These are phyloP conservation scores for Podaxis carcinomalis DNA, from an alignment of 768 basidiomycete species.

Conservation along the genomic window DNA sequence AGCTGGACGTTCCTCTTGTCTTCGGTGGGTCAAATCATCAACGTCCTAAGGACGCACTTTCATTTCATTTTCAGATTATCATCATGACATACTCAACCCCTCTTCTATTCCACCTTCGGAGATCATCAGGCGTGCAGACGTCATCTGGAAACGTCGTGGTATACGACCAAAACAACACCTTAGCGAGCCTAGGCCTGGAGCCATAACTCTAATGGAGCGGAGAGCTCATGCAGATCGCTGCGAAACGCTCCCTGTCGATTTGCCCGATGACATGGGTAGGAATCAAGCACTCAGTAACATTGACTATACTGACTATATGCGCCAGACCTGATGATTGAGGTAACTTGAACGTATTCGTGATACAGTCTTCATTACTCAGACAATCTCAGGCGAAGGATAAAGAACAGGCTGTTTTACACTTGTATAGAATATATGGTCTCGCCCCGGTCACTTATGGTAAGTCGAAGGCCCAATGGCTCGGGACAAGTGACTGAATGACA, in stretches of 20 bases:
- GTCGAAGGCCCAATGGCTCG: slow-evolving; percentile 16
- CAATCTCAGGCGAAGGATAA: slow-evolving; percentile 71
- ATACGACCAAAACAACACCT: slow-evolving; percentile 92
- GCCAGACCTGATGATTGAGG: slow-evolving; percentile 84
- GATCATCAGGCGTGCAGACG: slow-evolving; percentile 73
- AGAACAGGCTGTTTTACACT: slow-evolving; percentile 88
- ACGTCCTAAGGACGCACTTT: not conserved
- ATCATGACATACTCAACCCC: slow-evolving; percentile 73
- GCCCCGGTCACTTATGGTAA: slow-evolving; percentile 58
- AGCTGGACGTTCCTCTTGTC: slow-evolving; percentile 71
- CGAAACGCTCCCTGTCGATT: slow-evolving; percentile 53
- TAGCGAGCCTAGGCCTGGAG: slow-evolving; percentile 84
- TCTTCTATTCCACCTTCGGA: slow-evolving; percentile 54
- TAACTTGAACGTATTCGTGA: slow-evolving; percentile 6
- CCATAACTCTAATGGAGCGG: slow-evolving; percentile 77
- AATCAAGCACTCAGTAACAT: not conserved
- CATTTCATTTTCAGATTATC: slow-evolving; percentile 50
- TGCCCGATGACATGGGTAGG: slow-evolving; percentile 67
- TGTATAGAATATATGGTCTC: slow-evolving; percentile 75
- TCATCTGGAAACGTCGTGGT: slow-evolving; percentile 69
- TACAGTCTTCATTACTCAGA: slow-evolving; percentile 6
- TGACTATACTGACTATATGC: slow-evolving; percentile 9
- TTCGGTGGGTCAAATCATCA: slow-evolving; percentile 36
- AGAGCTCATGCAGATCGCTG: slow-evolving; percentile 88
- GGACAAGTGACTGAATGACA: not conserved